These are phyloP conservation scores for Patellifolia procumbens DNA, from an alignment of 179 eudicot genomes.

Conservation along the genomic window DNA sequence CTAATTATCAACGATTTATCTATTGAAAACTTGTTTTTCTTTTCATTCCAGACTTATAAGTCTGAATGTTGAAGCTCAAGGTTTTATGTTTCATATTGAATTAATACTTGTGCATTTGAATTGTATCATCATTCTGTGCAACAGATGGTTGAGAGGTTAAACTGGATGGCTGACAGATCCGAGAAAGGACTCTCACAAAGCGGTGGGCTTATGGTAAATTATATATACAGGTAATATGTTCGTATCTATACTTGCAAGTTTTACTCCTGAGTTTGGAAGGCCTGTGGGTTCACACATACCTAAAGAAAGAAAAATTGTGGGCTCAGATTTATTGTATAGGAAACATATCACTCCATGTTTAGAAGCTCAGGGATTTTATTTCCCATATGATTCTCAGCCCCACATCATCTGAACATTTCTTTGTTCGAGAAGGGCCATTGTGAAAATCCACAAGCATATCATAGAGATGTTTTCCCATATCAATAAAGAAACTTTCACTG, in stretches of 20 bases:
- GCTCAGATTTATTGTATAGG: not conserved
- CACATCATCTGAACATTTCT: not conserved
- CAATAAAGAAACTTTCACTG: not conserved
- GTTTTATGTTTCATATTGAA: not conserved
- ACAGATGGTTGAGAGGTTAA: slow-evolving; percentile 81
- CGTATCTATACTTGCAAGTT: not conserved
- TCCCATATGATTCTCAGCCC: not conserved
- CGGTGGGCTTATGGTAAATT: slow-evolving; percentile 91
- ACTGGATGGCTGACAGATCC: slow-evolving; percentile 96
- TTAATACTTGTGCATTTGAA: not conserved
- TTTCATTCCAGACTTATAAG: not conserved
- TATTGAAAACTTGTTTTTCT: not conserved
- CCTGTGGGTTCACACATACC: too few relatives aligned
- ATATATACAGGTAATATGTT: slow-evolving; percentile 71
- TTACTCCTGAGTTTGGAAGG: not conserved
- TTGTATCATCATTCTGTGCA: slow-evolving; percentile 11
- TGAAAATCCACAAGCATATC: not conserved
- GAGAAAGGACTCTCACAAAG: slow-evolving; percentile 84
- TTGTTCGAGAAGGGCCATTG: not conserved
- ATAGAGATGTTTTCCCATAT: not conserved
- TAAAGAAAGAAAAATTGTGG: too few relatives aligned
- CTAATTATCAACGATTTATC: not conserved
- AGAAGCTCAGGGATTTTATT: not conserved
- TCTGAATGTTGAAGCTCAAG: slow-evolving; percentile 13
- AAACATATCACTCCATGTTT: not conserved